Evolutionary conservation across 768 basidiomycete genomes (phyloP).

Genomic region (Neoboletus magnificus): DNA sequence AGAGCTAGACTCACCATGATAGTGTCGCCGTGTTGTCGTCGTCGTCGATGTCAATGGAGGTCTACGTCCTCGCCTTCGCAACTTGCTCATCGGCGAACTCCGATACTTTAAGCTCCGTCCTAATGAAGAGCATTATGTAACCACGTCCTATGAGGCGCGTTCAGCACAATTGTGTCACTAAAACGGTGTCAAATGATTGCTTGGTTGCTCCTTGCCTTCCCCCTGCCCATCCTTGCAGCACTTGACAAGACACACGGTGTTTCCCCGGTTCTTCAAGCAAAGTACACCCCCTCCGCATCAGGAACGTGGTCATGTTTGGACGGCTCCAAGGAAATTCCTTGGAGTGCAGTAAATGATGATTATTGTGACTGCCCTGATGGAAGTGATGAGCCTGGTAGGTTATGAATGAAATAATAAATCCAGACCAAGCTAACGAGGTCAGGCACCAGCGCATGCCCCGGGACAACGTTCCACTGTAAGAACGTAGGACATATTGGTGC

Average conservation of each 20-base stretch:
- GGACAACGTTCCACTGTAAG: constrained; percentile 74
- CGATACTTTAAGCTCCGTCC: constrained; percentile 22
- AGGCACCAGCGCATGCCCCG: constrained; percentile 86
- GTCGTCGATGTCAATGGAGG: constrained; percentile 19
- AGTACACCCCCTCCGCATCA: constrained; percentile 50
- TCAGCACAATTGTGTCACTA: background rate
- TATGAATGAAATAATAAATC: constrained; percentile 4
- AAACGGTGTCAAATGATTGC: constrained; percentile 39
- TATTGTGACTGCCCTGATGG: constrained; percentile 93
- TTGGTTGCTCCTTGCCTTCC: constrained; percentile 44
- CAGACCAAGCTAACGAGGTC: constrained; percentile 4
- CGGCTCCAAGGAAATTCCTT: constrained; percentile 72
- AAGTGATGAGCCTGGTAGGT: constrained; percentile 88
- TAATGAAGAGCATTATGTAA: constrained; percentile 23
- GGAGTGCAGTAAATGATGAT: constrained; percentile 87
- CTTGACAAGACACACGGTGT: constrained; percentile 57
- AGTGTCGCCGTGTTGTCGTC: constrained; percentile 21
- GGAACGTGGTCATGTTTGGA: constrained; percentile 79
- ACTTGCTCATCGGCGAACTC: constrained; percentile 15
- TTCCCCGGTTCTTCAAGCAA: constrained; percentile 47
- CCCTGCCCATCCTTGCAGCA: constrained; percentile 39
- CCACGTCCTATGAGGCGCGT: background rate
- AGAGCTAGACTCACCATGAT: constrained; percentile 29
- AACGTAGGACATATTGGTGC: constrained; percentile 89
- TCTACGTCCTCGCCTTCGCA: background rate